phyloP scores from a whole-genome alignment of 2,329 filamentous ascomycete genomes.

The Tolypocladium ophioglossoides region DNA sequence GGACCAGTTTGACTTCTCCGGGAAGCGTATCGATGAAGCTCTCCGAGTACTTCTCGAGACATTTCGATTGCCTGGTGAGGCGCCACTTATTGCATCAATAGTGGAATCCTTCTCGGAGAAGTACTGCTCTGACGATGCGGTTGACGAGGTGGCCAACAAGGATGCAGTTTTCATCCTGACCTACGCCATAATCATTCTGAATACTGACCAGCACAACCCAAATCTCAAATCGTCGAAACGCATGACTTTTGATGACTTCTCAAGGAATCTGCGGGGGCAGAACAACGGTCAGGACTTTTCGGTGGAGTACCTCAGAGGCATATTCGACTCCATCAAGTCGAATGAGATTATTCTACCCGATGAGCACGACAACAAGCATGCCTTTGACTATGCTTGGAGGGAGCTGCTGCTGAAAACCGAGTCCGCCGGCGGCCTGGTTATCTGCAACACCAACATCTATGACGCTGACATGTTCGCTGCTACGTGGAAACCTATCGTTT shows the following conservation, averaged over 20 bases:
- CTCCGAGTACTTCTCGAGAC: slow-evolving; percentile 77
- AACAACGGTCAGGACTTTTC: slow-evolving; percentile 81
- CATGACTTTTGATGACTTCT: slow-evolving; percentile 77
- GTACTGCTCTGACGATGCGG: slow-evolving; percentile 61
- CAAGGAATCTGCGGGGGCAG: slow-evolving; percentile 79
- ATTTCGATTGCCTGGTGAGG: slow-evolving; percentile 90
- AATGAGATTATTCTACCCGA: slow-evolving; percentile 96
- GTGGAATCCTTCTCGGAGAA: slow-evolving; percentile 78
- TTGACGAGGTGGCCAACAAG: slow-evolving; percentile 68
- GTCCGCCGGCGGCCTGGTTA: slow-evolving; percentile 58
- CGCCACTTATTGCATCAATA: slow-evolving; percentile 85
- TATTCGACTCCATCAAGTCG: slow-evolving; percentile 82
- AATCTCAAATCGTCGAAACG: slow-evolving; percentile 70
- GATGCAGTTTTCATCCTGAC: slow-evolving; percentile 85
- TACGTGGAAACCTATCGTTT: slow-evolving; percentile 90
- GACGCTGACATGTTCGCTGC: slow-evolving; percentile 96
- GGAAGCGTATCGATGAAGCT: slow-evolving; percentile 82
- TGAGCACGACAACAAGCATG: slow-evolving; percentile 93
- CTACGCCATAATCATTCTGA: slow-evolving; percentile 95
- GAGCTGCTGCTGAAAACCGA: slow-evolving; percentile 82
- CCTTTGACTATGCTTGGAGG: slow-evolving; percentile 96
- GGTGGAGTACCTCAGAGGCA: slow-evolving; percentile 69
- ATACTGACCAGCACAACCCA: slow-evolving; percentile 93
- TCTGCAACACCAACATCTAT: slow-evolving; percentile 87
- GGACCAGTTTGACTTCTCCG: slow-evolving; percentile 75